Percentiles rank a stretch among this genome's conserved stretches.
Conservation (phyloP, 2,329 filamentous ascomycete species). For the Fusarium sp. region DNA sequence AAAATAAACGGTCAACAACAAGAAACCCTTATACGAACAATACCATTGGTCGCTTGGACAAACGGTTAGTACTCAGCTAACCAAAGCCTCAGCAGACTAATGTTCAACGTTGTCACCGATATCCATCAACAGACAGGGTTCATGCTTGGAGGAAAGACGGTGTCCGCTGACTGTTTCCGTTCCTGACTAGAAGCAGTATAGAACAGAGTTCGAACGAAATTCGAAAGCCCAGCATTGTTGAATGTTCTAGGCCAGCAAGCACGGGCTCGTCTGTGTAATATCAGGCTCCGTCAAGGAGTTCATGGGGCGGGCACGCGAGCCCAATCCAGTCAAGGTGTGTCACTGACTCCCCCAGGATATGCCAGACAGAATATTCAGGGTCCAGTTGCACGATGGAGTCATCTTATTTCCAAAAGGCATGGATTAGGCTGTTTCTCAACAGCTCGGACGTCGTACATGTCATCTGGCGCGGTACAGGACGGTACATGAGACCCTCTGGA, state of each 20-base stretch:
- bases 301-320: constrained; percentile 12
- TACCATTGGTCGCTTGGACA: constrained; percentile 11
- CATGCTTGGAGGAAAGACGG: constrained; percentile 14
- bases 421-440: constrained; percentile 16
- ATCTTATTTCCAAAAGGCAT: constrained; percentile 26
- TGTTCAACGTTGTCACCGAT: constrained; percentile 2
- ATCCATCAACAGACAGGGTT: constrained; percentile 18
- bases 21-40: background rate
- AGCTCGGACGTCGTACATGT: constrained; percentile 13
- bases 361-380: constrained; percentile 24
- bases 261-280: constrained; percentile 24
- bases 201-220: constrained; percentile 10
- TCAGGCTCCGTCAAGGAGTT: constrained; percentile 8
- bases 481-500: constrained; percentile 21
- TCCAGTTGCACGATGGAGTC: constrained; percentile 14
- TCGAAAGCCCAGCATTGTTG: constrained; percentile 15
- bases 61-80: constrained; percentile 20
- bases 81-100: constrained; percentile 12
- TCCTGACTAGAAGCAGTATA: constrained; percentile 22
- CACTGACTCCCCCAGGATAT: constrained; percentile 30
- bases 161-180: background rate
- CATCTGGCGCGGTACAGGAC: constrained; percentile 35
- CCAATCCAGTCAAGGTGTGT: constrained; percentile 1
- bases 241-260: constrained; percentile 9
- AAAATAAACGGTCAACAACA: constrained; percentile 1